Base-by-base conservation (phyloP, 768 basidiomycete genomes). In the Suillus ampliporus region DNA sequence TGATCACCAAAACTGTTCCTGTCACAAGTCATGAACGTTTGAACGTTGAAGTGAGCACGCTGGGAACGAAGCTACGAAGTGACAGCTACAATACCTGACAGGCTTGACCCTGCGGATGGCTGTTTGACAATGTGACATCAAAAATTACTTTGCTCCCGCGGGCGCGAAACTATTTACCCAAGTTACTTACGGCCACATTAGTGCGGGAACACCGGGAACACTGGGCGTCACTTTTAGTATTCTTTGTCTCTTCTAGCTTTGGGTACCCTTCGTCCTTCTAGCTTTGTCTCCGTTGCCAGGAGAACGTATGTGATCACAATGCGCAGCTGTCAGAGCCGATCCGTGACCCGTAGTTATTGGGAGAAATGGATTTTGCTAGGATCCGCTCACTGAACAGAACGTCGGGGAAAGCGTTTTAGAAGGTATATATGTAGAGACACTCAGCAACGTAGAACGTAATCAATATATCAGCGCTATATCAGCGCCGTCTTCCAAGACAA, bases 271-370 rank as follows among this genome's bases (percentile, higher is more conserved):
- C 61, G 60, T 64, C 60, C 62, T 61, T 41, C 28, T 64, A 43
- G 57, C 60, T 38, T 67, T 66, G 62, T 60, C 35, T 65, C 65
- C 58, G 74, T 72, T 65, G 73, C 67, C 72, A 71, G 66, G 71
- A 69, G 58, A 41, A 66, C 57, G 31, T 50, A 46, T 57, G 67
- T 48, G 15, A 54, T 1, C n/a, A 64, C 56, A 59, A 35, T 40
- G 58, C 46, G 60, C 19, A 50, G 61, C 57, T 59, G 38, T 59
- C 50, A 44, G 19, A 52, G 48, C 19, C 19, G 1, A 50, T 19
- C 17, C 17, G 31, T 28, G 52, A 38, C 21, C 34, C 6, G 52
- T 40, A 51, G 47, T 19, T 34, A 19, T 15, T n/a, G 23, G 19
- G 57, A 47, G 43, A 58, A 60, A 60, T 43, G 50, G 14, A 37